Base-by-base conservation (phyloP, 768 basidiomycete genomes). In the Ramaria sp. region DNA sequence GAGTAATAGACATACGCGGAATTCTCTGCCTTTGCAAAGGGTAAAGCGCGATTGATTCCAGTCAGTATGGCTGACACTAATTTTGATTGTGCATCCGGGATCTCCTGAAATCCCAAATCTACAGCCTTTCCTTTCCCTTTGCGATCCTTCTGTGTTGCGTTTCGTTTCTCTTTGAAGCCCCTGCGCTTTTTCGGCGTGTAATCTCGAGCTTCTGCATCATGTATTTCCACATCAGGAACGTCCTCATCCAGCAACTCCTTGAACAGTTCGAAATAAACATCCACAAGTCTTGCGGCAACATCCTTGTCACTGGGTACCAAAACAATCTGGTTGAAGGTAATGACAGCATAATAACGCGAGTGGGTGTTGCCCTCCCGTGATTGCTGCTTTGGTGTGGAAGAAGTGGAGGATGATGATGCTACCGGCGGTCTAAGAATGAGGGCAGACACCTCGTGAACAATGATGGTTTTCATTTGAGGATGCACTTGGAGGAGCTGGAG, bases 261-360 rank as follows among this genome's bases (percentile, higher is more conserved):
- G 75, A 99, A 99, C 66, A 97, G 78, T 72, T 93, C 86, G 64
- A 98, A 99, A 71, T 98, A 97, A 3, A 93, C 78, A 51, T 92
- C 86, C 19, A 97, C 83, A 59, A 97, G 75, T 59, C 81, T 78
- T 47, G 83, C 70, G 13, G 93, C 87, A 10, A 92, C 87, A 0
- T 81, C 81, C 9, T 79, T 74, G 62, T 96, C 93, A 17, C 67
- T 72, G 10, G 73, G 66, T 10, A 74, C 73, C 31, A 97, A 75
- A 41, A 91, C 81, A 58, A 94, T 84, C 70, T 98, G 96, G 68
- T 97, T 97, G 62, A 97, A 84, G 0, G 96, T 96, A 65, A 96
- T 91, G 5, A 87, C 77, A 15, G 91, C 83, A 68, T 97, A 99
- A 71, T 98, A 99, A 51, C 85, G 78, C 0, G 85, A 86, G 68